Evolutionary conservation across 441 rosid species (phyloP), one percentile per base, ranked within the genome.

Genomic region (Populus hybrid): DNA sequence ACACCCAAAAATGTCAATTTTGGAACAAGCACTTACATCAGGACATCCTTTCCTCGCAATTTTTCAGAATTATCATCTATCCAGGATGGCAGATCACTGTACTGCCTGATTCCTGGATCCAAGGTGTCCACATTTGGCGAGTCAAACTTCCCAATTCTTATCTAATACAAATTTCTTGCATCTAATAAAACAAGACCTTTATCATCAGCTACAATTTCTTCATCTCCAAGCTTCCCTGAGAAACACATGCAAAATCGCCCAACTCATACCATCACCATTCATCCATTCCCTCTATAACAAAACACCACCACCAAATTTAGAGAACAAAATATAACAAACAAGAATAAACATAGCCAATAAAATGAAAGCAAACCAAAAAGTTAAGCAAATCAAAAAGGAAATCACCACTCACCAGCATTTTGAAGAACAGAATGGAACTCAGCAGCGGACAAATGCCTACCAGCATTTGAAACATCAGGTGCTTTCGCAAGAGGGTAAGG

Each of bases 111-210:
- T 78, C 73, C 82, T 8, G 98, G 97, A 85, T 90, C 97, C 82
- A 95, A 83, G 38, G 98, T 94, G 81, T 92, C 93, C 72, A 91
- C 91, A 80, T 67, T 71, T 10, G 89, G 86, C 70, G 82, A 78
- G 68, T 84, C 77, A 28, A 95, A 94, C 85, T 91, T 95, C 71
- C 98, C 97, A 28, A 95, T 92, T 83, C 98, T 89, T 2, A 97
- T 94, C 86, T 95, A 97, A 12, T 95, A 94, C 72, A 94, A 82
- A 81, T 95, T 95, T 76, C 99, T 92, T 0, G 95, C 99, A 81
- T 94, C 99, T 81, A 95, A 84, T 42, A 95, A 84, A 82, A 95
- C 90, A 78, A 91, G 78, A 34, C 84, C 83, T 82, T 81, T 85
- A 77, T 73, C 83, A 23, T 83, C 84, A 69, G 42, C 32, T 36